Percentiles rank a stretch among this genome's conserved stretches.
Evolutionary conservation across 257 asterid genomes (phyloP).

Genomic region (Capsicum chinense): DNA sequence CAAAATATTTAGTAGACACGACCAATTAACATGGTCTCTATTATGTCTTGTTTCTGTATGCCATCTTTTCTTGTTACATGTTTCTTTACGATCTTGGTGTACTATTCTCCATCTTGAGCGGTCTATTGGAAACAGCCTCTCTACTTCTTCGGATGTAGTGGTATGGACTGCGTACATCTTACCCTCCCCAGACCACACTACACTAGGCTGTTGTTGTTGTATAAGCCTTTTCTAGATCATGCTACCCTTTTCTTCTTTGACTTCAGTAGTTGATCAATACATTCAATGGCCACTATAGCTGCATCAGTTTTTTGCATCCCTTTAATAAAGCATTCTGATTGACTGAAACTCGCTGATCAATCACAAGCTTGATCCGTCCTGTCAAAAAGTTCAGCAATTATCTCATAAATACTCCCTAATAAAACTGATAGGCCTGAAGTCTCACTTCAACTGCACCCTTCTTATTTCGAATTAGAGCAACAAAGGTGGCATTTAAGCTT

Average conservation of each 20-base stretch:
- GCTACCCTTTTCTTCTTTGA: neutral
- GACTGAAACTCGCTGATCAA: neutral
- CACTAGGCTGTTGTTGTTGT: too few relatives aligned
- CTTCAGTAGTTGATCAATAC: neutral
- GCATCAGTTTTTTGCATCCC: constrained; percentile 1
- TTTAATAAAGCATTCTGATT: neutral
- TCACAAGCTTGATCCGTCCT: neutral
- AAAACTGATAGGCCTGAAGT: neutral
- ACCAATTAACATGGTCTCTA: neutral
- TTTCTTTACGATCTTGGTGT: too few relatives aligned
- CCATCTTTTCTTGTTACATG: too few relatives aligned
- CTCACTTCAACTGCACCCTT: neutral
- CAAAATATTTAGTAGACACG: neutral
- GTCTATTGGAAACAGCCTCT: too few relatives aligned
- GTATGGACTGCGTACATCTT: too few relatives aligned
- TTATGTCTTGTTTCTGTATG: too few relatives aligned
- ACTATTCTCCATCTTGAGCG: too few relatives aligned
- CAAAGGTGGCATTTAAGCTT: constrained; percentile 4
- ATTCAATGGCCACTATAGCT: constrained; percentile 11
- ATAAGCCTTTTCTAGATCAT: constrained; percentile 1
- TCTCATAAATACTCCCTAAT: neutral
- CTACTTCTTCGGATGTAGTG: too few relatives aligned
- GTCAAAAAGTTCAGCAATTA: neutral
- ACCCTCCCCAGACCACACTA: too few relatives aligned
- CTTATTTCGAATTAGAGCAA: neutral